Evolutionary conservation across 139 green algal genomes (phyloP), one percentile per base, ranked within the genome.

Genomic region (Pseudopediastrum boryanum): DNA sequence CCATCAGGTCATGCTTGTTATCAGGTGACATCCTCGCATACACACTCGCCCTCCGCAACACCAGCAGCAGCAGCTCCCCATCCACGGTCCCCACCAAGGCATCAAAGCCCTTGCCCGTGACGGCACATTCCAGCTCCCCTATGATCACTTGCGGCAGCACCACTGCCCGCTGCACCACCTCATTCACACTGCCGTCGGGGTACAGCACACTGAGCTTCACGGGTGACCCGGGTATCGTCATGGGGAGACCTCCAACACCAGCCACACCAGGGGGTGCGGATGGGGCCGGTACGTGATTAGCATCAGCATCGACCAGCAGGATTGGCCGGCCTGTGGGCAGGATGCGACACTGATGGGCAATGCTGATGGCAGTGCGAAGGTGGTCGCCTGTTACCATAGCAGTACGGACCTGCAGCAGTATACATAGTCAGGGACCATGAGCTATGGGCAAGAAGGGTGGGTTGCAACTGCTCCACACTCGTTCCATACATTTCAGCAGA

Each of bases 61-160:
- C 46, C 2, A 79, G 80, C 44, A 79, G 44, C 77, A 89, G 58
- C 31, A 85, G 50, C 36, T 48, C 72, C 23, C 38, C 7, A 52
- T 78, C 41, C 35, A n/a, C 51, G 9, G 23, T 38, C 3, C 12
- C 31, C 29, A 54, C 27, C 48, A 58, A 27, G 1, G 19, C 51
- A 58, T 78, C 71, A 79, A 93, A 94, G 36, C 88, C 89, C 39
- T 89, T 88, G 64, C 88, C 89, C 16, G 89, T 94, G 31, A 93
- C 88, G 10, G 89, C 87, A 63, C 78, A 86, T 62, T 87, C 78
- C 27, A 86, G 29, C 27, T 84, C 74, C 23, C 85, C 83, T 41
- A 58, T 56, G 50, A 84, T 46, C 41, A 88, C 76, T 64, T 75
- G 75, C 23, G 75, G 46, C 21, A 75, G 56, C 56, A 36, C 65